These are phyloP conservation scores for Capsicum baccatum DNA, from an alignment of 257 asterid species.

Conservation along the genomic window DNA sequence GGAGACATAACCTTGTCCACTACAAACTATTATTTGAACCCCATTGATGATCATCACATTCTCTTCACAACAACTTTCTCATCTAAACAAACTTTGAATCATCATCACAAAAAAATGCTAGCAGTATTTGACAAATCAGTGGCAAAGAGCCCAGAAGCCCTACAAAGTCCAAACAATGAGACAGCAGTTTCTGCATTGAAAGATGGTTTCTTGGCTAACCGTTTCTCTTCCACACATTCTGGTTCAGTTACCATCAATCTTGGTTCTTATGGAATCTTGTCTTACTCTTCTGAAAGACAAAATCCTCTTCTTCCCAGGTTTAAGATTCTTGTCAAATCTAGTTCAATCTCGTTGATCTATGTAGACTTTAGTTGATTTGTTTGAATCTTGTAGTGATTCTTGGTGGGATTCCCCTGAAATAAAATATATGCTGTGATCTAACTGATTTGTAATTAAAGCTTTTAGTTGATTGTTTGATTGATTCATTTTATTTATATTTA, in stretches of 20 bases:
- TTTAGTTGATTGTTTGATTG: slow-evolving; percentile 14
- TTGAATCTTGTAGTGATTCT: not conserved
- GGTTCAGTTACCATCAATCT: slow-evolving; percentile 76
- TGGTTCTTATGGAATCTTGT: slow-evolving; percentile 71
- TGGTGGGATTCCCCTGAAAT: too few species aligned
- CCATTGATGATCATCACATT: not conserved
- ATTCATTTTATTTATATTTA: too few species aligned
- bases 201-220: slow-evolving; percentile 72
- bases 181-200: slow-evolving; percentile 61
- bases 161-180: slow-evolving; percentile 54
- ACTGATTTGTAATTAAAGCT: too few species aligned
- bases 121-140: slow-evolving; percentile 17
- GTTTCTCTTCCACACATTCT: slow-evolving; percentile 66
- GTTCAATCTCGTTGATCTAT: slow-evolving; percentile 26
- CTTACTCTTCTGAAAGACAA: slow-evolving; percentile 68
- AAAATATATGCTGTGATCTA: too few species aligned
- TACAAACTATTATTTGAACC: not conserved
- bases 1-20: not conserved
- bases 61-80: too few species aligned
- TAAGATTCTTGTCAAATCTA: not conserved
- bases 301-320: slow-evolving; percentile 88
- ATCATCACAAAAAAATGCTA: slow-evolving; percentile 44
- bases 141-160: slow-evolving; percentile 78
- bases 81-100: too few species aligned
- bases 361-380: not conserved